Percentiles rank a stretch among this genome's conserved stretches.
Conservation (phyloP, 306 rosid species). For the Cyamopsis tetragonoloba region DNA sequence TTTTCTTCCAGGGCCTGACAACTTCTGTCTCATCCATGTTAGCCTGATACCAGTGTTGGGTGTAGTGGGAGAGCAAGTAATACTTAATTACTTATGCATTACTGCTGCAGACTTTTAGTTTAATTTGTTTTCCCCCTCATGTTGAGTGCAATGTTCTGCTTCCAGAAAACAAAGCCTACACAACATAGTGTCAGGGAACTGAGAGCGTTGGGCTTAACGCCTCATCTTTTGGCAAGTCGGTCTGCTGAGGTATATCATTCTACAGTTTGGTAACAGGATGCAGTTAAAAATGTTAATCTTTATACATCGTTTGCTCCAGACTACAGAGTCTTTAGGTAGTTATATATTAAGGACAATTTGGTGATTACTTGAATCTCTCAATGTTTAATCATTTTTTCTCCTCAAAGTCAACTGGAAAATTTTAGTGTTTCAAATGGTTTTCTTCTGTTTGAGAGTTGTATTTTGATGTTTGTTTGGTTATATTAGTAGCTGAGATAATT, state of each 20-base stretch:
- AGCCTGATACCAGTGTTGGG: conserved; percentile 95
- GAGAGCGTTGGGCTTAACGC: conserved; percentile 93
- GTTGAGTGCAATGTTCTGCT: conserved; percentile 29
- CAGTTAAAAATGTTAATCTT: conserved; percentile 11
- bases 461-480: conserved; percentile 18
- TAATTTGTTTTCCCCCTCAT: conserved; percentile 6
- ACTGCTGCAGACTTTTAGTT: conserved; percentile 17
- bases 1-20: conserved; percentile 71
- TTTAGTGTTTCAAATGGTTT: background rate
- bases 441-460: conserved; percentile 15
- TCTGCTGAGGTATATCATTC: conserved; percentile 75
- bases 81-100: conserved; percentile 26
- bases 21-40: conserved; percentile 97
- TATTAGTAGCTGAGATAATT: conserved; percentile 25
- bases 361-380: conserved; percentile 11
- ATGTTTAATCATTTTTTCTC: conserved; percentile 4
- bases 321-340: conserved; percentile 8
- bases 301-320: background rate
- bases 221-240: conserved; percentile 92
- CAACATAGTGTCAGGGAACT: conserved; percentile 96
- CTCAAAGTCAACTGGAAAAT: background rate
- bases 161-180: conserved; percentile 95
- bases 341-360: background rate
- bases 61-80: conserved; percentile 99
- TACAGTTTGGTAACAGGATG: conserved; percentile 7